Percentiles rank a stretch among this genome's conserved stretches.
These are phyloP conservation scores for Amaranthus tricolor DNA, from an alignment of 179 eudicot genomes.

Conservation along the genomic window DNA sequence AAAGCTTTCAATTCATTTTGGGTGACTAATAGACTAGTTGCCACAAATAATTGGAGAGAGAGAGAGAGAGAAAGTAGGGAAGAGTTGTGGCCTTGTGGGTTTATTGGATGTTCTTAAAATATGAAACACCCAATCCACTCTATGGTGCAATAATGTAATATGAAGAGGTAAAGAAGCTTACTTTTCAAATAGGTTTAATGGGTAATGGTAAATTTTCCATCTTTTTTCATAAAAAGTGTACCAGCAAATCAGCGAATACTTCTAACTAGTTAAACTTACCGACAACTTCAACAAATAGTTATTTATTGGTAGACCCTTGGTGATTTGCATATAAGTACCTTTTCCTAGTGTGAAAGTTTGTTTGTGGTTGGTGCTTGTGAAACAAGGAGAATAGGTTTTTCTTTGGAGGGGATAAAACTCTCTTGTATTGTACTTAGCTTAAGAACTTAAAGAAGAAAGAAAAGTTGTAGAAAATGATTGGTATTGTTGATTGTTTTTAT, in stretches of 20 bases:
- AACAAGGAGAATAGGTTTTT: constrained; percentile 22
- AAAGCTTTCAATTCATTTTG: constrained; percentile 29
- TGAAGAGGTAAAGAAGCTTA: constrained; percentile 20
- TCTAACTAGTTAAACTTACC: too few species aligned
- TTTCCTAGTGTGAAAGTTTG: constrained; percentile 16
- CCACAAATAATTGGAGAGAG: constrained; percentile 41
- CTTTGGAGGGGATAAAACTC: constrained; percentile 11
- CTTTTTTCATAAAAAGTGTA: constrained; percentile 27
- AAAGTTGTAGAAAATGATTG: constrained; percentile 22
- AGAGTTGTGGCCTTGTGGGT: background rate
- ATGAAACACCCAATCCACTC: constrained; percentile 24
- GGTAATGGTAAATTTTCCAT: constrained; percentile 23
- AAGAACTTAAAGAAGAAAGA: constrained; percentile 10
- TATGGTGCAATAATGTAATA: background rate
- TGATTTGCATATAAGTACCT: constrained; percentile 16
- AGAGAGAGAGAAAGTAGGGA: constrained; percentile 6
- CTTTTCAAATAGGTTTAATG: constrained; percentile 24
- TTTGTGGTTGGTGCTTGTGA: constrained; percentile 25
- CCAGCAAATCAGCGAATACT: constrained; percentile 1
- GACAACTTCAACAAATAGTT: too few species aligned
- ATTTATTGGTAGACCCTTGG: background rate
- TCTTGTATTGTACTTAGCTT: constrained; percentile 27
- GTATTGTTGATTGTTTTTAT: constrained; percentile 13
- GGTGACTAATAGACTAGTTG: constrained; percentile 16
- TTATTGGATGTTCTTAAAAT: constrained; percentile 23